Conservation (phyloP, 805 yeast genomes). For the Metschnikowia kunwiensis region DNA sequence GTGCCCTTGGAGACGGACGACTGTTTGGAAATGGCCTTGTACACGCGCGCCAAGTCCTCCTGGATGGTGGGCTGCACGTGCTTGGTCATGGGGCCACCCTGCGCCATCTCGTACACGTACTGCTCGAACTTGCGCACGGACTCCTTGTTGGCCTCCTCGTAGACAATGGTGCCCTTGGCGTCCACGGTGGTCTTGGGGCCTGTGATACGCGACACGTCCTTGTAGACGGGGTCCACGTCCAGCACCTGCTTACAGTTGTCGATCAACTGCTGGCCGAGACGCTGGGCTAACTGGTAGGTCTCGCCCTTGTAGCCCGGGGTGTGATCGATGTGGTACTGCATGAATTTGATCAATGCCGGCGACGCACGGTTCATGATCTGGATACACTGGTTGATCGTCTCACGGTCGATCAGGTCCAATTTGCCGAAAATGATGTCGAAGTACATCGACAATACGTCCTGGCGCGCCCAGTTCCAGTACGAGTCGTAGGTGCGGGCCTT, state of each 20-base stretch:
- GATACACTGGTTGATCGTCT: slow-evolving; percentile 93
- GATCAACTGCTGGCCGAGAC: slow-evolving; percentile 87
- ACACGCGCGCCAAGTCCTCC: slow-evolving; percentile 80
- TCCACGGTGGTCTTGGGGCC: slow-evolving; percentile 92
- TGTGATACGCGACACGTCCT: slow-evolving; percentile 90
- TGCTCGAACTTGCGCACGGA: slow-evolving; percentile 92
- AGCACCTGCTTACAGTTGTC: slow-evolving; percentile 90
- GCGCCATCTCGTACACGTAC: slow-evolving; percentile 94
- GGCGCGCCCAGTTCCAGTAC: slow-evolving; percentile 99
- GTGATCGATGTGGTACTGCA: slow-evolving; percentile 88
- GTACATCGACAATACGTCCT: slow-evolving; percentile 89
- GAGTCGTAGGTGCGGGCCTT: slow-evolving; percentile 97
- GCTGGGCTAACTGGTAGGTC: slow-evolving; percentile 86
- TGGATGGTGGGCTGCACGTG: slow-evolving; percentile 68
- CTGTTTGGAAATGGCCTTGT: slow-evolving; percentile 76
- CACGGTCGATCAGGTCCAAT: slow-evolving; percentile 86
- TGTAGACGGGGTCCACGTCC: slow-evolving; percentile 83
- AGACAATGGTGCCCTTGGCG: slow-evolving; percentile 80
- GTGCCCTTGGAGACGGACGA: slow-evolving; percentile 58
- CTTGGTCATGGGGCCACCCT: slow-evolving; percentile 82
- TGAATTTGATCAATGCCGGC: slow-evolving; percentile 88
- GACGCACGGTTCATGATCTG: slow-evolving; percentile 97
- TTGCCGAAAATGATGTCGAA: slow-evolving; percentile 95
- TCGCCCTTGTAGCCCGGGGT: slow-evolving; percentile 83
- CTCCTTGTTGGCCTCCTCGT: slow-evolving; percentile 82